Evolutionary conservation across 2,329 filamentous ascomycete genomes (phyloP), one percentile per base, ranked within the genome.

Genomic region (Cryphonectria naterciae): DNA sequence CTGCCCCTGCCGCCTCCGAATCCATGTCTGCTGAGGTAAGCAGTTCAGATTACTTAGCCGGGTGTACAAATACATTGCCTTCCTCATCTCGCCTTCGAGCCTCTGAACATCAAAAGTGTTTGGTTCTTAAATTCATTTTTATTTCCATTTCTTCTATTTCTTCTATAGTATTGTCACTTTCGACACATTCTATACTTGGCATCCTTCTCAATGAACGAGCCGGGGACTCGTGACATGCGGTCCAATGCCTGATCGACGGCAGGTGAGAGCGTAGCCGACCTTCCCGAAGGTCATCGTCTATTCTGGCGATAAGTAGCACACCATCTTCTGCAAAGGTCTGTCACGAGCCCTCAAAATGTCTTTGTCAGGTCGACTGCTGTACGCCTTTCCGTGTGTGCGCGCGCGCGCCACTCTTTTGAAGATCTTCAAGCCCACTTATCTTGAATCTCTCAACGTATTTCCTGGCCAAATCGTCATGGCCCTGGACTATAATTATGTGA

Each of bases 21-120:
- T 54, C 70, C 70, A 69, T 70, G 71, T 63, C 68, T 52, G 15
- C 41, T 65, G 63, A 72, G 54, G 52, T 70, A 70, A 72, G 65
- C 70, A 68, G n/a, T 15, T 58, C 25, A 35, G 46, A 19, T n/a
- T 60, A 56, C 37, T n/a, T 49, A 11, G n/a, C 17, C 46, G 22
- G 6, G 46, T 49, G 46, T 49, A n/a, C 46, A 32, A 32, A 2
- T 22, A n/a, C 46, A 49, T 49, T 22, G 43, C 46, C 17, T 49
- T n/a, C 22, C 46, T 19, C 6, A n/a, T 49, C 22, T 49, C 7
- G 7, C 22, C 19, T 10, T 8, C 1, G 7, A 19, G 22, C 8
- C 8, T 8, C 43, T 49, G 43, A 22, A 49, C 8, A 2, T 22
- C 7, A 6, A 8, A 17, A 22, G 43, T 22, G 11, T 39, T 39